Conservation (phyloP, 148 eudicot species). For the Polygonum maritimum region DNA sequence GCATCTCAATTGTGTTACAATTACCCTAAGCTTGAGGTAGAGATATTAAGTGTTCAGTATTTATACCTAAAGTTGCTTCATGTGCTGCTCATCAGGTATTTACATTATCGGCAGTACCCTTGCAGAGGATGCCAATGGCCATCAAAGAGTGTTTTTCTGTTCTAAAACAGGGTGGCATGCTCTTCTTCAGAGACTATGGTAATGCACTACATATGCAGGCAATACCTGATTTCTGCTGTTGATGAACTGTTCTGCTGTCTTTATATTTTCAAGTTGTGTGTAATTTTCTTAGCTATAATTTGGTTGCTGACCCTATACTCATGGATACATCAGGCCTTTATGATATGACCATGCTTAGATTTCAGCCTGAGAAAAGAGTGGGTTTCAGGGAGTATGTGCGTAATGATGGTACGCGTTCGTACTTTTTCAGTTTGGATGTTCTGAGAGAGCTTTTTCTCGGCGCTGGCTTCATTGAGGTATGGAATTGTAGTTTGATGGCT, state of each 20-base stretch:
- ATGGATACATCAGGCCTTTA: slow-evolving; percentile 55
- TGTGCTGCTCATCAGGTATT: slow-evolving; percentile 45
- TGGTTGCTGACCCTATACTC: slow-evolving; percentile 9
- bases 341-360: slow-evolving; percentile 99
- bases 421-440: slow-evolving; percentile 74
- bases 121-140: slow-evolving; percentile 62
- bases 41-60: background rate
- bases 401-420: slow-evolving; percentile 88
- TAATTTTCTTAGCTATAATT: background rate
- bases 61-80: background rate
- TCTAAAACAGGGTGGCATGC: slow-evolving; percentile 76
- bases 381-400: slow-evolving; percentile 81
- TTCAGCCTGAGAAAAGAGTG: slow-evolving; percentile 62
- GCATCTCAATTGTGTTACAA: background rate
- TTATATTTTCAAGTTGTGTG: background rate
- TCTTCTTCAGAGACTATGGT: slow-evolving; percentile 94
- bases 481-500: background rate
- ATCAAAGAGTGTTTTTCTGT: slow-evolving; percentile 70
- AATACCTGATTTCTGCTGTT: slow-evolving; percentile 7
- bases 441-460: slow-evolving; percentile 49
- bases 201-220: slow-evolving; percentile 16
- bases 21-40: background rate
- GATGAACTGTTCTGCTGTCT: background rate
- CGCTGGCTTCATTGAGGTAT: slow-evolving; percentile 82
- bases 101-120: slow-evolving; percentile 83